phyloP scores from a whole-genome alignment of 495 filamentous ascomycete genomes.

The Penicillium macrosclerotiorum region DNA sequence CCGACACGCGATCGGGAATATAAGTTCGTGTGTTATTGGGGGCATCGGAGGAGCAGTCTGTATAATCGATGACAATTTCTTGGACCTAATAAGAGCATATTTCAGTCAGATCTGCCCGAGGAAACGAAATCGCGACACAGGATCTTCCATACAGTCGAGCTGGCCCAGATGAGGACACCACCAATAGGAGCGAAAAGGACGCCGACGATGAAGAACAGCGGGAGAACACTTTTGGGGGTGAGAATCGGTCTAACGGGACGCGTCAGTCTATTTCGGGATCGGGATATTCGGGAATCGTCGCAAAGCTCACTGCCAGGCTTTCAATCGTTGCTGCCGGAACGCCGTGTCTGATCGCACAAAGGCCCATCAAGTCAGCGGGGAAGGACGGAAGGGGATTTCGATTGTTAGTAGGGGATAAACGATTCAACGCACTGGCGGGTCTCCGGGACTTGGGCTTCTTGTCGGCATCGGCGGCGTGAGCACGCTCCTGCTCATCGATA shows the following conservation, averaged over 20 bases:
- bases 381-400: not conserved
- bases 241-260: slow-evolving; percentile 68
- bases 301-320: slow-evolving; percentile 83
- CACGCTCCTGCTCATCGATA: slow-evolving; percentile 47
- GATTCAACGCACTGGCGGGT: slow-evolving; percentile 67
- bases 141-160: slow-evolving; percentile 54
- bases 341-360: slow-evolving; percentile 85
- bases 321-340: slow-evolving; percentile 86
- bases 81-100: slow-evolving; percentile 60
- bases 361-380: slow-evolving; percentile 2
- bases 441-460: slow-evolving; percentile 84
- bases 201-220: slow-evolving; percentile 83
- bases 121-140: not conserved
- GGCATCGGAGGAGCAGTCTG: slow-evolving; percentile 60
- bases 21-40: slow-evolving; percentile 27
- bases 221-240: slow-evolving; percentile 87
- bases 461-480: slow-evolving; percentile 41
- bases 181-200: slow-evolving; percentile 87
- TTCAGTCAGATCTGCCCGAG: slow-evolving; percentile 13
- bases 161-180: slow-evolving; percentile 79
- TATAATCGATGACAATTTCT: slow-evolving; percentile 88
- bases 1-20: slow-evolving; percentile 56
- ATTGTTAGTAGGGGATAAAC: not conserved
- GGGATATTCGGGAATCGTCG: not conserved
- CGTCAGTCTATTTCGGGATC: slow-evolving; percentile 1